phyloP scores from a whole-genome alignment of 805 yeast genomes.

The Starmerella khaoyaiensis region DNA sequence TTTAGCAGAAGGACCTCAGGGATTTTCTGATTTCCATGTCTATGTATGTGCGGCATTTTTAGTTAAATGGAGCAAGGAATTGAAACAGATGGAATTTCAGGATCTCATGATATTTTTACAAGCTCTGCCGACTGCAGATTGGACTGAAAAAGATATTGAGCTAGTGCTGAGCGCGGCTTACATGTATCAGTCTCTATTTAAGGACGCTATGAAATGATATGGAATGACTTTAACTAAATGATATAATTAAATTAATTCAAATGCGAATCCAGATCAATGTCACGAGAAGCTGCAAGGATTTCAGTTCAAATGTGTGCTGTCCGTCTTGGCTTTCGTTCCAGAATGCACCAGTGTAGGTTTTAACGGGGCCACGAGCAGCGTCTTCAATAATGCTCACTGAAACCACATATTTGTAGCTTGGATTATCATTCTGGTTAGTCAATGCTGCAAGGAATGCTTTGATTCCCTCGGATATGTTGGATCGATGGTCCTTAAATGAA shows the following conservation, averaged over 20 bases:
- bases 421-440: constrained; percentile 13
- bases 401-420: constrained; percentile 19
- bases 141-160: constrained; percentile 87
- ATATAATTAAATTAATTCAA: constrained; percentile 1
- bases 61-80: constrained; percentile 68
- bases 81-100: constrained; percentile 82
- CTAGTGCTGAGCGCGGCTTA: constrained; percentile 87
- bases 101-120: constrained; percentile 86
- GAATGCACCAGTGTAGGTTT: constrained; percentile 19
- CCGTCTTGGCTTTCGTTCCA: constrained; percentile 24
- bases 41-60: constrained; percentile 96
- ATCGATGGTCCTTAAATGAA: constrained; percentile 5
- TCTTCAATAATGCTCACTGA: constrained; percentile 12
- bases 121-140: constrained; percentile 69
- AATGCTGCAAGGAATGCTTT: constrained; percentile 7
- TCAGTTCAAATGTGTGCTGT: constrained; percentile 14
- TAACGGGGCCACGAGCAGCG: constrained; percentile 14
- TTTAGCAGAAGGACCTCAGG: constrained; percentile 41
- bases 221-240: background rate
- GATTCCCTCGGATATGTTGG: constrained; percentile 9
- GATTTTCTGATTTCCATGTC: constrained; percentile 84
- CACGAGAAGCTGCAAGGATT: constrained; percentile 8
- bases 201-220: constrained; percentile 57
- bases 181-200: constrained; percentile 89
- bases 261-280: constrained; percentile 18